Evolutionary conservation across 129 eudicot species (phyloP).

Genomic region (Escallonia herrerae): DNA sequence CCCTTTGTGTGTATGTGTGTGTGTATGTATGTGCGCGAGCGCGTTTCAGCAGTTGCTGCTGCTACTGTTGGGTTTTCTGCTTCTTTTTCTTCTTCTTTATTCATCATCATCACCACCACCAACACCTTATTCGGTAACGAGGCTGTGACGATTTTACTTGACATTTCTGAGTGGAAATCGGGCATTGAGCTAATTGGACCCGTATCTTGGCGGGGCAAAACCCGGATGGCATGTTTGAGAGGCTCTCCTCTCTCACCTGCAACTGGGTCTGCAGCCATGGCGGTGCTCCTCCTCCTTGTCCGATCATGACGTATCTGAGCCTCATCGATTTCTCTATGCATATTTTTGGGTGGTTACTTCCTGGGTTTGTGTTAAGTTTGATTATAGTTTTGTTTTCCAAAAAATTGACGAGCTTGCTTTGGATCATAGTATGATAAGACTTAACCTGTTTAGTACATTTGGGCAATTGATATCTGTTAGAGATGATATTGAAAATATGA

Average conservation of each 20-base stretch:
- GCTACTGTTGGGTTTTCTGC: neutral
- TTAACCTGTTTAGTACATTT: too few relatives aligned
- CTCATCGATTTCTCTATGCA: neutral
- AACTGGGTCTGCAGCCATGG: neutral
- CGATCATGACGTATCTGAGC: slow-evolving; percentile 27
- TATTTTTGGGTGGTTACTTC: too few relatives aligned
- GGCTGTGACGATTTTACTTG: slow-evolving; percentile 27
- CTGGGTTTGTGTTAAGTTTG: too few relatives aligned
- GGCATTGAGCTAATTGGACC: slow-evolving; percentile 18
- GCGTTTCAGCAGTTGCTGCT: neutral
- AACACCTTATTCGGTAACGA: neutral
- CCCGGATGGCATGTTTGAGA: neutral
- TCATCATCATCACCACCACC: neutral
- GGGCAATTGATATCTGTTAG: too few relatives aligned
- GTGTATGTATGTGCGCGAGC: neutral
- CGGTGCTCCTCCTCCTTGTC: neutral
- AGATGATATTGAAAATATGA: too few relatives aligned
- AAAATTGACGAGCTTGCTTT: too few relatives aligned
- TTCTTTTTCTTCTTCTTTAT: neutral
- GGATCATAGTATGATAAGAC: too few relatives aligned
- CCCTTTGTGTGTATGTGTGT: neutral
- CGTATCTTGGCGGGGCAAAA: slow-evolving; percentile 42
- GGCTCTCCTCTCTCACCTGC: neutral
- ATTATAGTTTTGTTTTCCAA: too few relatives aligned
- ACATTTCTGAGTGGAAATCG: slow-evolving; percentile 1